Conservation (phyloP, 164 flowering plant genomes). For the Vitis vinifera region ASM3070453v1 NC_081805.1:25800001-25800500, state of each 20-base stretch:
- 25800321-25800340: slow-evolving; percentile 74
- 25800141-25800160: neutral
- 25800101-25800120: too few species aligned
- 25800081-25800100: too few species aligned
- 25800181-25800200: neutral
- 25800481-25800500: neutral
- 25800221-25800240: slow-evolving; percentile 44
- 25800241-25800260: slow-evolving; percentile 49
- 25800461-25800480: neutral
- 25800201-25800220: slow-evolving; percentile 43
- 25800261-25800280: slow-evolving; percentile 80
- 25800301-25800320: slow-evolving; percentile 81
- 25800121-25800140: too few species aligned
- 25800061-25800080: too few species aligned
- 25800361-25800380: slow-evolving; percentile 5
- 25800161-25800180: slow-evolving; percentile 1
- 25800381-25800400: neutral
- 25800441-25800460: neutral
- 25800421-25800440: neutral
- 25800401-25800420: too few species aligned
- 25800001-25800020: too few species aligned
- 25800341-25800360: slow-evolving; percentile 66
- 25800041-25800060: too few species aligned
- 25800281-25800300: slow-evolving; percentile 90
- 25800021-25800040: too few species aligned